Conservation (phyloP, 179 eudicot species). For the Beta corolliflora region DNA sequence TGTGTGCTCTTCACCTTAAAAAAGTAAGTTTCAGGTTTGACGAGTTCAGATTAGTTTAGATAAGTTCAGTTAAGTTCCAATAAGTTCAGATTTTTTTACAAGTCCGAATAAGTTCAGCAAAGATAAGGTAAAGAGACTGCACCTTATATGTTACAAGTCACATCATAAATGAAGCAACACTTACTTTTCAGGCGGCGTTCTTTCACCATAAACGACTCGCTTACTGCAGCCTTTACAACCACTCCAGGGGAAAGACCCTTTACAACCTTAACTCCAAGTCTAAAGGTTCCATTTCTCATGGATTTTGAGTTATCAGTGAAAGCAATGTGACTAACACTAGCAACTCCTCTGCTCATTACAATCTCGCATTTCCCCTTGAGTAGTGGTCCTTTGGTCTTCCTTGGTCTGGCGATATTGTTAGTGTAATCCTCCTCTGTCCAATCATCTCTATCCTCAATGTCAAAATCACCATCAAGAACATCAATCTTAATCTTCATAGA, state of each 20-base stretch:
- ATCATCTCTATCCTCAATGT: constrained; percentile 19
- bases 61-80: too few species aligned
- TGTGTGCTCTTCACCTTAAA: too few species aligned
- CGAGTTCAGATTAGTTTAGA: too few species aligned
- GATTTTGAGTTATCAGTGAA: constrained; percentile 31
- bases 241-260: constrained; percentile 16
- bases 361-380: constrained; percentile 24
- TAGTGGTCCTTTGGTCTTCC: constrained; percentile 27
- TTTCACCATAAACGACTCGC: constrained; percentile 29
- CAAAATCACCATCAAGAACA: constrained; percentile 31
- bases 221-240: constrained; percentile 24
- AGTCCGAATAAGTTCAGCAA: too few species aligned
- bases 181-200: constrained; percentile 31
- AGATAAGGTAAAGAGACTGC: not conserved
- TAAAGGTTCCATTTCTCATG: constrained; percentile 20
- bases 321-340: constrained; percentile 12
- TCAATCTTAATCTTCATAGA: constrained; percentile 16
- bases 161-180: not conserved
- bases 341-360: constrained; percentile 23
- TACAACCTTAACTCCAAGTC: constrained; percentile 25
- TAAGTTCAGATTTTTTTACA: too few species aligned
- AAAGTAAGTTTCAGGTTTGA: too few species aligned
- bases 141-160: not conserved
- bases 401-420: constrained; percentile 6
- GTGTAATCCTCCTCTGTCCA: constrained; percentile 20